Evolutionary conservation across 208 protist species (phyloP), one percentile per base, ranked within the genome.

Genomic region (Phytomonas francai): DNA sequence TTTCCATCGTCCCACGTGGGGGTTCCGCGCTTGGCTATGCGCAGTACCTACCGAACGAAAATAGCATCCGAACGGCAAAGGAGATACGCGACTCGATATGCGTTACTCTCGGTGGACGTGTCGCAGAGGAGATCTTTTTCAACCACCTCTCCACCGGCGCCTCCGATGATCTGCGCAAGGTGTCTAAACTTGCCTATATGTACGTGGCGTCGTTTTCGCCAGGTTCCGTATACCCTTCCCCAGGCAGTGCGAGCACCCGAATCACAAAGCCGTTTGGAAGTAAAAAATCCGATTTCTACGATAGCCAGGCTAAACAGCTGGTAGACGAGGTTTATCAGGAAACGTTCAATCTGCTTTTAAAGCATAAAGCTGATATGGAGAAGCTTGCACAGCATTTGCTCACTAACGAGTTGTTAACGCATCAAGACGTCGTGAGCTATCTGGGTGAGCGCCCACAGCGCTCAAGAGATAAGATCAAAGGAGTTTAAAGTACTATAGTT

Each of bases 41-140:
- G 54, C 97, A 99, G 85, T 99, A 99, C 69, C 85, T 99, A 42
- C 98, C 98, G 22, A 93, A 95, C 66, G 97, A 99, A 61, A 89
- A 87, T 32, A 79, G 84, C 72, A 85, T 97, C 14, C 89, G 92
- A 63, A 98, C 94, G 11, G 77, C 87, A 49, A 82, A 95, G 33
- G 93, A 99, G 72, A 69, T 99, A 22, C 72, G 91, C 7, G 93
- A 99, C 69, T 80, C 83, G n/a, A 98, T 98, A 34, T 94, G 89
- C 67, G 89, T 98, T 59, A 88, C 89, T 16, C 88, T 99, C 6
- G 97, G 97, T 62, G 97, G 97, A 0, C 87, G 96, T 54, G 84
- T 91, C 16, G 89, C 97, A 19, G 96, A 99, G 78, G 54, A 81
- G 57, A 88, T 97, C 67, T 95, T 97, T 72, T 99, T 99, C 72